These are phyloP conservation scores for Biscogniauxia sp. DNA, from an alignment of 2,329 filamentous ascomycete genomes.

Conservation along the genomic window DNA sequence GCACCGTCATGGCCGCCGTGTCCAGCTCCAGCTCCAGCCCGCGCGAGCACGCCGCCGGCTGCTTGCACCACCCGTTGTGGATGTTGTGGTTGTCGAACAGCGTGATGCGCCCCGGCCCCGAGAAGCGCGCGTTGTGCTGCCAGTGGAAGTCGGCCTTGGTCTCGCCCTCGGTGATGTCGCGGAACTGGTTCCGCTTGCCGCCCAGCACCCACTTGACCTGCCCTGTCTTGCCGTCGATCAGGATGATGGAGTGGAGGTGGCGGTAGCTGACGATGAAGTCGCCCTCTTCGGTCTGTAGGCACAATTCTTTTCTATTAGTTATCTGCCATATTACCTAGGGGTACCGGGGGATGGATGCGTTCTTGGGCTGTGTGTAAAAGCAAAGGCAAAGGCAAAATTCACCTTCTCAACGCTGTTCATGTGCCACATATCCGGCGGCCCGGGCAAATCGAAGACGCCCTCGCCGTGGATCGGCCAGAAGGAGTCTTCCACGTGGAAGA, in stretches of 20 bases:
- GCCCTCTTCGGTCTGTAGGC: constrained; percentile 2
- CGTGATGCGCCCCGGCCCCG: constrained; percentile 6
- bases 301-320: background rate
- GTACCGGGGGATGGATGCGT: no score
- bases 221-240: constrained; percentile 5
- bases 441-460: constrained; percentile 6
- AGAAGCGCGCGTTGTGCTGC: constrained; percentile 15
- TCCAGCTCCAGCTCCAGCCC: constrained; percentile 14
- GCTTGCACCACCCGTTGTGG: constrained; percentile 10
- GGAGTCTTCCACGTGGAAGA: constrained; percentile 9
- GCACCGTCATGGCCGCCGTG: constrained; percentile 1
- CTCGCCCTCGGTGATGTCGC: constrained; percentile 5
- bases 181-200: constrained; percentile 9
- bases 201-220: constrained; percentile 10
- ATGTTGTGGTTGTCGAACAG: constrained; percentile 14
- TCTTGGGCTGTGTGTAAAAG: background rate
- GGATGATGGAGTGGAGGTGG: constrained; percentile 10
- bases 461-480: constrained; percentile 8
- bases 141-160: constrained; percentile 9
- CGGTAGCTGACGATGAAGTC: constrained; percentile 12
- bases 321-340: no score
- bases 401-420: constrained; percentile 13
- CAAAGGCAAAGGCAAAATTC: background rate
- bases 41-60: constrained; percentile 5
- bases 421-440: constrained; percentile 9